A percentile compares a stretch with the other conserved stretches of the same genome.
phyloP scores from a whole-genome alignment of 1,284 basidiomycete species.

The Fomitiporia mediterranea region DNA sequence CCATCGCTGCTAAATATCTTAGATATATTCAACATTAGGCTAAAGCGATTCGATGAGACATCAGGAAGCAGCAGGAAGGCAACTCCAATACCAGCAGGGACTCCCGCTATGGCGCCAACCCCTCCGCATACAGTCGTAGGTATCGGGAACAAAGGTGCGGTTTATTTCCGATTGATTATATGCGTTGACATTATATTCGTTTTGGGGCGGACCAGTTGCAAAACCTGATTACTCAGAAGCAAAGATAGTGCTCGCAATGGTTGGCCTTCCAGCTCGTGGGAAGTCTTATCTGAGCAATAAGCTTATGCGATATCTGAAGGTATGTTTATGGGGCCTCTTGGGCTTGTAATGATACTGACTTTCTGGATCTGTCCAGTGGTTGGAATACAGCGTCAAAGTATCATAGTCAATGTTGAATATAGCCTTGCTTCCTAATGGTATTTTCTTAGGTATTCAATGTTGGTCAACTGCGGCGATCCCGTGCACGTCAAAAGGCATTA shows the following conservation, averaged over 20 bases:
- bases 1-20: not conserved
- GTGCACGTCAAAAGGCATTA: constrained; percentile 74
- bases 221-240: constrained; percentile 98
- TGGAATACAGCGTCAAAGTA: constrained; percentile 96
- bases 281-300: constrained; percentile 86
- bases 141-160: constrained; percentile 73
- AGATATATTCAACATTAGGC: constrained; percentile 36
- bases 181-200: constrained; percentile 14
- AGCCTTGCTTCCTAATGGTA: no score
- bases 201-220: constrained; percentile 50
- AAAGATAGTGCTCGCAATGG: constrained; percentile 99
- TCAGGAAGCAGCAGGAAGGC: constrained; percentile 63
- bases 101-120: constrained; percentile 32
- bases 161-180: not conserved
- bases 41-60: constrained; percentile 77
- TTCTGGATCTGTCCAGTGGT: constrained; percentile 63
- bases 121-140: constrained; percentile 76
- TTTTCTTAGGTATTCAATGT: constrained; percentile 94
- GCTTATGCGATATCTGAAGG: constrained; percentile 76
- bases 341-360: not conserved
- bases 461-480: constrained; percentile 87
- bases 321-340: constrained; percentile 32
- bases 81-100: constrained; percentile 35
- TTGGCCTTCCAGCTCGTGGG: constrained; percentile 78
- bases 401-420: no score